Evolutionary conservation across 768 basidiomycete species (phyloP), one percentile per base, ranked within the genome.

Genomic region (Kwoniella sp.): DNA sequence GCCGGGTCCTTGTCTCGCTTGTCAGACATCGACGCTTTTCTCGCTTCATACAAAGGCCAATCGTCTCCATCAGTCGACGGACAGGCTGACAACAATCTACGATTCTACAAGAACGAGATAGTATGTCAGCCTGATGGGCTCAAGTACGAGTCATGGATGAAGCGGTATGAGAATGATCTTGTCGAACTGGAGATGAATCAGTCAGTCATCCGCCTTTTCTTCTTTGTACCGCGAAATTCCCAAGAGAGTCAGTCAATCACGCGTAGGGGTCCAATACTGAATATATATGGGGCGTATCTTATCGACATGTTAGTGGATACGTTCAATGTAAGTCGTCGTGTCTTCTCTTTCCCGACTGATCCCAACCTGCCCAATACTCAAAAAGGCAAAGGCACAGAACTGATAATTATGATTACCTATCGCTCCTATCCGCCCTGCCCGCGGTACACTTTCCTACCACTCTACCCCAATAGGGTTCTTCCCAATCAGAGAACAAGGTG

Each of bases 401-500:
- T n/a, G n/a, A n/a, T n/a, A n/a, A n/a, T n/a, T n/a, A n/a, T n/a
- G n/a, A n/a, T n/a, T n/a, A n/a, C n/a, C n/a, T n/a, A n/a, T n/a
- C n/a, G n/a, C n/a, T 45, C 41, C 41, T 17, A 41, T 61, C 54
- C 7, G 11, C 23, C 22, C 22, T 15, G 29, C 13, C 23, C 26
- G 5, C 38, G 20, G 12, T 25, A 45, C 41, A n/a, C n/a, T n/a
- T n/a, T n/a, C n/a, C n/a, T n/a, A n/a, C n/a, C n/a, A n/a, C n/a
- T n/a, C n/a, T n/a, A n/a, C n/a, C n/a, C n/a, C n/a, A n/a, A 22
- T 34, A 77, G 75, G 78, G 78, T 57, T 79, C 45, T 79, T 76
- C 52, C 78, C 78, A 2, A 79, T 79, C 26, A 71, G 69, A 13
- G 76, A 77, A 63, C 71, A 68, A 54, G 78, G 78, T 17, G 70